Evolutionary conservation across 73 alveolate genomes (phyloP), one percentile per base, ranked within the genome.

Genomic region (Tetrahymena thermophila): DNA sequence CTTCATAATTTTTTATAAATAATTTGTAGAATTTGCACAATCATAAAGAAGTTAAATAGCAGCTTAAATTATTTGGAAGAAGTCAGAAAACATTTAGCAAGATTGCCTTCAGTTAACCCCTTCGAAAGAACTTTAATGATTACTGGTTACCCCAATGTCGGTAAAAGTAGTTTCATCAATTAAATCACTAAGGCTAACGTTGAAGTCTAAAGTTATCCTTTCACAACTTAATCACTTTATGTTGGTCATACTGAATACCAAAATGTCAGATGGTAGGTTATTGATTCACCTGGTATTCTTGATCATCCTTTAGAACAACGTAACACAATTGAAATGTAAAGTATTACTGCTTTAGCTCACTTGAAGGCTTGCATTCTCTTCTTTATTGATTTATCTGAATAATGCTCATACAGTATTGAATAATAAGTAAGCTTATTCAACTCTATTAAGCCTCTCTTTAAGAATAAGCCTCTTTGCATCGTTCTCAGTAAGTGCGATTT

Each of bases 111-210:
- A 19, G 99, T 99, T 95, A 99, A 99, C 97, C 99, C 99, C 17
- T 98, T 97, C 93, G 98, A 96, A 85, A 98, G 99, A 96, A 99
- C 99, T 8, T 97, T 98, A 21, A 96, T 99, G 85, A 93, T 98
- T 84, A 97, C 99, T 94, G 99, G 99, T 85, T 99, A 98, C 97
- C 99, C 99, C 95, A 99, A 99, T 98, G 99, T 99, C 17, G 99
- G 99, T 44, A 99, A 99, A 97, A 98, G 99, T 40, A 97, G 99
- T 44, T 99, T 99, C 98, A 99, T 99, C 99, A 99, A 99, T 98
- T 98, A 98, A 94, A 99, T 99, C 93, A 98, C 99, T 42, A 96
- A 98, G 94, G 99, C 99, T 15, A 95, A 96, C 93, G 99, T 98
- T 94, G 99, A 99, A 94, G 99, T 99, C 19, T 98, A 98, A 96